Evolutionary conservation across 345 rosid species (phyloP), one percentile per base, ranked within the genome.

Genomic region (Sonneratia alba): DNA sequence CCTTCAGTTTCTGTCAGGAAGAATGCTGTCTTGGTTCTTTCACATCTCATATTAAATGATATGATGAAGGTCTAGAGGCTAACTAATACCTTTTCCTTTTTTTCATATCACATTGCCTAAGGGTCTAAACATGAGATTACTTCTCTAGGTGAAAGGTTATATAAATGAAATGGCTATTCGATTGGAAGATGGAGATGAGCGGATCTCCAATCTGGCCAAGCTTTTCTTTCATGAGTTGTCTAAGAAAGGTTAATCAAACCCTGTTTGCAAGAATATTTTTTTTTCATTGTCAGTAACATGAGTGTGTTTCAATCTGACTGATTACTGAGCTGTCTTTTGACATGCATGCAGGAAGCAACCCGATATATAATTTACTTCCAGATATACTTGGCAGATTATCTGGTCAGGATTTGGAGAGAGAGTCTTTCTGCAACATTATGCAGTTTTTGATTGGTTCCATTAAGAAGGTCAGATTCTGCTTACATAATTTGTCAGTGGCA

Each of bases 1-100:
- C 73, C 87, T 80, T 88, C 97, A 43, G 82, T 80, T 75, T 86
- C 97, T 66, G 99, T 92, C 69, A 79, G 98, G 83, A 92, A 95
- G 87, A 92, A 92, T 85, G 99, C 97, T 69, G 98, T 95, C 74
- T 79, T 95, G 81, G 98, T 95, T 76, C 98, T 95, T 74, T 95
- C 98, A 66, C 99, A 92, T 84, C 97, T 95, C 78, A 95, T 95
- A 81, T 79, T 92, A 84, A 95, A 95, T 81, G 99, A 95, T 74
- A 95, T 95, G 99, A 95, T 95, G 99, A 95, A 92, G 98, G 98
- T 95, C 48, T 19, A 78, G 73, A 45, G 22, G 38, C 66, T 62
- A 62, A 62, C 66, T 27, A 14, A 27, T 62, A 70, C 53, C 32
- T 47, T 32, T 66, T 77, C 75, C 74, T 57, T 72, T 38, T 63